Percentiles rank a stretch among this genome's conserved stretches.
phyloP scores from a whole-genome alignment of 108 stramenopile genomes.

The Bacterosira constricta region DNA sequence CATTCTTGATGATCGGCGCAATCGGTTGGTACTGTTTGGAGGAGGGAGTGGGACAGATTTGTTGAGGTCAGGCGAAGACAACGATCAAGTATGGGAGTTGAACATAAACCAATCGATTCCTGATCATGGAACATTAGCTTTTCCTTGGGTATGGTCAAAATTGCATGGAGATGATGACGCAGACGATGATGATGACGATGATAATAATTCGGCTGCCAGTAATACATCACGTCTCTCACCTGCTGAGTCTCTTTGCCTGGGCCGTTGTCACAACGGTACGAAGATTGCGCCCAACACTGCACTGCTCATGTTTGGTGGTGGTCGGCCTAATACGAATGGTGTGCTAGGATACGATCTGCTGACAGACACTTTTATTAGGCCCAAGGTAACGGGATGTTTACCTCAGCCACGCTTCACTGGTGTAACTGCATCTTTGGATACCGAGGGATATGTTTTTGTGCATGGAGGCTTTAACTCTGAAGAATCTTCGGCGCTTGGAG shows the following conservation, averaged over 20 bases:
- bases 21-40: constrained; percentile 67
- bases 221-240: constrained; percentile 39
- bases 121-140: too few species aligned
- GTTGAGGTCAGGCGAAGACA: constrained; percentile 58
- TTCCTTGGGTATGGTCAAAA: constrained; percentile 55
- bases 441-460: constrained; percentile 51
- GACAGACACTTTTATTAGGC: constrained; percentile 48
- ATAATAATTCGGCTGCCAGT: background rate
- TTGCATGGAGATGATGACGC: background rate
- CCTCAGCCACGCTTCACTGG: constrained; percentile 58
- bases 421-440: constrained; percentile 40
- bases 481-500: constrained; percentile 10
- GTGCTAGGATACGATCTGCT: constrained; percentile 52
- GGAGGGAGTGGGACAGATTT: constrained; percentile 63
- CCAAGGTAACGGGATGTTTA: constrained; percentile 24
- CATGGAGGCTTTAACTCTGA: constrained; percentile 64
- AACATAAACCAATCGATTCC: too few species aligned
- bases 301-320: constrained; percentile 57
- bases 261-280: constrained; percentile 57
- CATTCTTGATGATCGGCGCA: constrained; percentile 49
- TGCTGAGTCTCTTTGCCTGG: constrained; percentile 53
- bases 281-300: constrained; percentile 57
- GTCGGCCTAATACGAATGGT: constrained; percentile 62
- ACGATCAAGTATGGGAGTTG: constrained; percentile 64
- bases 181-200: constrained; percentile 5